These are phyloP conservation scores for Lasiodiplodia sp. DNA, from an alignment of 2,329 filamentous ascomycete genomes.

Conservation along the genomic window DNA sequence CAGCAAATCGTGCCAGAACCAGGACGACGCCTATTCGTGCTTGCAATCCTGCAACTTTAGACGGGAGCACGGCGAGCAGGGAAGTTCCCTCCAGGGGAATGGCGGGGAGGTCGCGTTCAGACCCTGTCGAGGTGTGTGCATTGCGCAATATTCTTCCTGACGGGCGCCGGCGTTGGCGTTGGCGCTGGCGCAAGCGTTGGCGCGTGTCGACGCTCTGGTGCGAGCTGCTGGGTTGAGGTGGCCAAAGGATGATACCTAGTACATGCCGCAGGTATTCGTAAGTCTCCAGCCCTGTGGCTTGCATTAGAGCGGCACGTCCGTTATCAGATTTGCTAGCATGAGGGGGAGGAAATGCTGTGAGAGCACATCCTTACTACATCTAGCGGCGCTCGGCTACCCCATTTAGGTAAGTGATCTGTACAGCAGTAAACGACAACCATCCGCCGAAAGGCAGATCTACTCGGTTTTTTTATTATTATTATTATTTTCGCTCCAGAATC, in stretches of 20 bases:
- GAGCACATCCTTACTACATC: neutral
- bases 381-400: neutral
- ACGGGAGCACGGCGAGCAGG: too few relatives aligned
- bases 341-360: neutral
- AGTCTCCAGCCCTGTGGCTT: conserved; percentile 11
- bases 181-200: neutral
- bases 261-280: neutral
- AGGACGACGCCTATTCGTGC: too few relatives aligned
- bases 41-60: too few relatives aligned
- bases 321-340: neutral
- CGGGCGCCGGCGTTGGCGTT: neutral
- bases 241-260: neutral
- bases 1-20: too few relatives aligned
- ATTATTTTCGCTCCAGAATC: neutral
- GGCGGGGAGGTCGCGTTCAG: neutral
- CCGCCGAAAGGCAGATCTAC: neutral
- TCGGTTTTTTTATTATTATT: neutral
- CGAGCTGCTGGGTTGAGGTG: neutral
- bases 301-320: neutral
- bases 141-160: neutral
- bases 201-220: neutral
- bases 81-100: neutral
- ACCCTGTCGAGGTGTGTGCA: neutral
- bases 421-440: neutral
- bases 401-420: neutral